Conservation (phyloP, 2,329 filamentous ascomycete genomes). For the Venturiaceae sp. region DNA sequence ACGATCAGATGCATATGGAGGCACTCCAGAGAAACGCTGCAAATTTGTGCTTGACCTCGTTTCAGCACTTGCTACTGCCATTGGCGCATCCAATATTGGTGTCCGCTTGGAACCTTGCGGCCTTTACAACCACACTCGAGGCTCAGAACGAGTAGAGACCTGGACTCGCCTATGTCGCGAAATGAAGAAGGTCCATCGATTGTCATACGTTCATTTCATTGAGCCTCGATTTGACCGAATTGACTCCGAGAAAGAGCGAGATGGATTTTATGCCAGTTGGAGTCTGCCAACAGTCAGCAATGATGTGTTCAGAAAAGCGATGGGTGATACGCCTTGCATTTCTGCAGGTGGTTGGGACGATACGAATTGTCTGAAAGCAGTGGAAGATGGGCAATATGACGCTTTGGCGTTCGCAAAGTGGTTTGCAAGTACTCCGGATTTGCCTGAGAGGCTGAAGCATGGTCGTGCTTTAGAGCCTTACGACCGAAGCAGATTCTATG, state of each 20-base stretch:
- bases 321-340: slow-evolving; percentile 15
- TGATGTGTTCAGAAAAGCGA: background rate
- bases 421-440: slow-evolving; percentile 40
- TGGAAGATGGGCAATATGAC: slow-evolving; percentile 30
- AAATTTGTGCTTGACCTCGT: slow-evolving; percentile 44
- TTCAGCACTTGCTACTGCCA: slow-evolving; percentile 37
- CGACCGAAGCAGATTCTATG: slow-evolving; percentile 37
- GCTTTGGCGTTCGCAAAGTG: slow-evolving; percentile 32
- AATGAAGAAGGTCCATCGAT: slow-evolving; percentile 38
- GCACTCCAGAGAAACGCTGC: slow-evolving; percentile 38
- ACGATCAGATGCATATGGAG: slow-evolving; percentile 39
- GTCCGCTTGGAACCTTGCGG: slow-evolving; percentile 50
- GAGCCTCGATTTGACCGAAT: slow-evolving; percentile 46
- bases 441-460: slow-evolving; percentile 35
- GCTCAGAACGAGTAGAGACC: slow-evolving; percentile 50
- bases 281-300: background rate
- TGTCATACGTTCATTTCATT: slow-evolving; percentile 54
- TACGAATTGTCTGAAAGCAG: slow-evolving; percentile 26
- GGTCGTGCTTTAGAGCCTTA: slow-evolving; percentile 34
- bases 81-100: slow-evolving; percentile 45
- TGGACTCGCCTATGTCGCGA: slow-evolving; percentile 50
- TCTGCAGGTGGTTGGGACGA: slow-evolving; percentile 4
- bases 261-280: slow-evolving; percentile 13
- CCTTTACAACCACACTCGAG: slow-evolving; percentile 50
- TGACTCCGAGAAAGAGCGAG: slow-evolving; percentile 21